Conservation (phyloP, 2,329 filamentous ascomycete species). For the Sporothrix curviconia region DNA sequence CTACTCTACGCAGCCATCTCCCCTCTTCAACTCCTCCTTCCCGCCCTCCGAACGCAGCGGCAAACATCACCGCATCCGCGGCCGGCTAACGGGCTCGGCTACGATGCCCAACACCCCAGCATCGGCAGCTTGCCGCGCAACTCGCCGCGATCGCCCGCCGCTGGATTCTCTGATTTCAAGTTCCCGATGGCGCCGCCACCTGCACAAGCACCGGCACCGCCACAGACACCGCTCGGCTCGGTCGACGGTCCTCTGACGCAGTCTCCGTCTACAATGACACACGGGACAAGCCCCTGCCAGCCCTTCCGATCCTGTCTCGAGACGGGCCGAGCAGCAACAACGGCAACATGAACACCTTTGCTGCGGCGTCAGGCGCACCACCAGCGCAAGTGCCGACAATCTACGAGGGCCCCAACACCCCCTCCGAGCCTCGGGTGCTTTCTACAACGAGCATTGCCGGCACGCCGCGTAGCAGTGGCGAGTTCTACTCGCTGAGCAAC, state of each 20-base stretch:
- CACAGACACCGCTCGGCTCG: constrained; percentile 29
- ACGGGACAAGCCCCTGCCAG: constrained; percentile 32
- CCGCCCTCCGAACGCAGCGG: constrained; percentile 30
- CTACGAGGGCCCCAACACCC: constrained; percentile 39
- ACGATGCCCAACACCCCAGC: constrained; percentile 42
- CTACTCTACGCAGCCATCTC: constrained; percentile 40
- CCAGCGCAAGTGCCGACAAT: constrained; percentile 37
- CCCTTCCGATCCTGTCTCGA: constrained; percentile 35
- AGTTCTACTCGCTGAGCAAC: constrained; percentile 93
- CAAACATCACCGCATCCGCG: constrained; percentile 35
- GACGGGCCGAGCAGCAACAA: constrained; percentile 23
- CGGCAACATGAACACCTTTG: not conserved
- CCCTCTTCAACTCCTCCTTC: constrained; percentile 50
- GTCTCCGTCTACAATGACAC: constrained; percentile 24
- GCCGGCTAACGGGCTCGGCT: constrained; percentile 34
- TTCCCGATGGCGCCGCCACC: constrained; percentile 39
- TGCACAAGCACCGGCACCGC: constrained; percentile 14
- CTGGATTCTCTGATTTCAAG: constrained; percentile 48
- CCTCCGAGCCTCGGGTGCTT: constrained; percentile 58
- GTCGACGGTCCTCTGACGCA: not conserved
- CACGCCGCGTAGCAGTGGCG: constrained; percentile 84
- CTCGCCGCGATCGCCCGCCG: constrained; percentile 36
- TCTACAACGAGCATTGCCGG: constrained; percentile 70
- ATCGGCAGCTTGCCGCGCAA: constrained; percentile 26
- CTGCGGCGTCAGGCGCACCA: not conserved